Evolutionary conservation across 2,329 filamentous ascomycete genomes (phyloP), one percentile per base, ranked within the genome.

Genomic region (Ascochyta koolunga): DNA sequence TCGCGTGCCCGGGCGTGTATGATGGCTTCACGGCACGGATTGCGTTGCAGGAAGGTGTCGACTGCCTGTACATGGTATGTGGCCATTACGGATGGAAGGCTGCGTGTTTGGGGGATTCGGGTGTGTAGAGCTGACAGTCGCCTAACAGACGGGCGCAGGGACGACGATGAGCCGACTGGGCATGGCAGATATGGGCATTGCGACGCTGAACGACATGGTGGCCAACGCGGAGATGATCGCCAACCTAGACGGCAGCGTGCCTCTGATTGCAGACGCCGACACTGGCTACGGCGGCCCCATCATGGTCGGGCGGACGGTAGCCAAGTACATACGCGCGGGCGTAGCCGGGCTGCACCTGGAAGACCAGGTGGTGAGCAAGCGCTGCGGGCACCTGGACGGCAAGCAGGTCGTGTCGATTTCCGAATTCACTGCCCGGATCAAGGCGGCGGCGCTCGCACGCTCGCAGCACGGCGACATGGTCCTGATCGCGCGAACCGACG

Each of bases 21-120:
- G 87, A 90, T 77, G 87, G 87, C 11, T 80, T 88, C 49, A 85
- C 84, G 2, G 86, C 87, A 0, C 78, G 86, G 1, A 82, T 89
- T 51, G 86, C 86, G 1, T 77, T 88, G 19, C 76, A 79, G 36
- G 77, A 83, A n/a, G 86, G 86, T 5, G 88, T 88, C 54, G 82
- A 88, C 40, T 82, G 79, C 50, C 69, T 89, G 33, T 89, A 89
- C 75, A 89, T 89, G 86, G 86, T 87, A 73, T 38, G 77, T 37
- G 19, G 10, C 33, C 21, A 38, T 29, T 21, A 16, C 35, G 22
- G 27, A 15, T 13, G 16, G 5, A 22, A n/a, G 8, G 19, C 32
- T 32, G 19, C 38, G 27, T 16, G 21, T n/a, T 10, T 11, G 19
- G 15, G 13, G 18, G 24, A 4, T 11, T 6, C 22, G 29, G 6